Conservation (phyloP, 495 filamentous ascomycete genomes). For the Aspergillus diversus region DNA sequence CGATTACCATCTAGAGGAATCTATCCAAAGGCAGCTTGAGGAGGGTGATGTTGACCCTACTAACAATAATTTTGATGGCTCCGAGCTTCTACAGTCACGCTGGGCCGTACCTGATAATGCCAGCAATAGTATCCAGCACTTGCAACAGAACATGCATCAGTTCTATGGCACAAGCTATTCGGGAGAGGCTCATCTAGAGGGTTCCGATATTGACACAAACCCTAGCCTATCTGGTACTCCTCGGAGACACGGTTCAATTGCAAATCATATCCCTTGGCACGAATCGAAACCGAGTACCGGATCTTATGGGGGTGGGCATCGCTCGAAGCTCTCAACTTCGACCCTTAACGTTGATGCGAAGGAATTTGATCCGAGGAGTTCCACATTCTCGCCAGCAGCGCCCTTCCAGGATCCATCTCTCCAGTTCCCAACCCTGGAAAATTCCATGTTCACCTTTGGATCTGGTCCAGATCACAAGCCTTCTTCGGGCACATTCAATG, state of each 20-base stretch:
- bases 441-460: conserved; percentile 36
- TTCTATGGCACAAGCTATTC: conserved; percentile 41
- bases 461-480: conserved; percentile 34
- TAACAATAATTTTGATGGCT: conserved; percentile 30
- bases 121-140: conserved; percentile 27
- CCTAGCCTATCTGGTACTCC: conserved; percentile 73
- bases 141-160: conserved; percentile 40
- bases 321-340: conserved; percentile 68
- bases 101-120: conserved; percentile 43
- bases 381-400: conserved; percentile 63
- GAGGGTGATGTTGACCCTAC: conserved; percentile 56
- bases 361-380: conserved; percentile 76
- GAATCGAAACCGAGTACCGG: conserved; percentile 41
- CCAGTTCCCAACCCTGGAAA: conserved; percentile 48
- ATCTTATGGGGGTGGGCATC: conserved; percentile 51
- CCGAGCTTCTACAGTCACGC: conserved; percentile 44
- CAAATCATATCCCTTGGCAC: conserved; percentile 45
- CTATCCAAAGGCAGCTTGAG: conserved; percentile 70
- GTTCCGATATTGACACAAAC: conserved; percentile 76
- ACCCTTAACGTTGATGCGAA: conserved; percentile 85
- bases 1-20: conserved; percentile 78
- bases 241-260: conserved; percentile 36
- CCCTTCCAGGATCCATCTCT: conserved; percentile 59
- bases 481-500: conserved; percentile 57
- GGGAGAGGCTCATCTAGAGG: conserved; percentile 52